A percentile compares a stretch with the other conserved stretches of the same genome.
These are phyloP conservation scores for Coniochaeta hoffmannii DNA, from an alignment of 2,329 filamentous ascomycete species.

Conservation along the genomic window DNA sequence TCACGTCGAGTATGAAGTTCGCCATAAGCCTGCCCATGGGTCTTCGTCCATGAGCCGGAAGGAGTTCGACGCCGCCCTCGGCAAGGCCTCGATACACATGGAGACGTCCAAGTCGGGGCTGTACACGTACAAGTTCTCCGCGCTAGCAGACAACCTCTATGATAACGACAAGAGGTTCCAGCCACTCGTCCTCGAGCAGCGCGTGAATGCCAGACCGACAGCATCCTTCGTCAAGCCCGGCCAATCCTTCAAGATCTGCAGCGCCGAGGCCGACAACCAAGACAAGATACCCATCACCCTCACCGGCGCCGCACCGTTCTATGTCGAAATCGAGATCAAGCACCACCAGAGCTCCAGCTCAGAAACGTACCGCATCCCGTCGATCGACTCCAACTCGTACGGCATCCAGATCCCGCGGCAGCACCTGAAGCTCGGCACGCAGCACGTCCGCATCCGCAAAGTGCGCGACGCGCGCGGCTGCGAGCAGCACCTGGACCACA, in stretches of 20 bases:
- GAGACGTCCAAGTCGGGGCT: conserved; percentile 77
- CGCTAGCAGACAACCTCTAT: conserved; percentile 81
- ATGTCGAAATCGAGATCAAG: conserved; percentile 86
- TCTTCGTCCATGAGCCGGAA: conserved; percentile 59
- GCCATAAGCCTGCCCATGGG: conserved; percentile 61
- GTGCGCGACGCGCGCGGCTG: conserved; percentile 85
- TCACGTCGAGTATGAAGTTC: conserved; percentile 73
- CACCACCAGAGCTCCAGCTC: conserved; percentile 75
- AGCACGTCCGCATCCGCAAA: conserved; percentile 81
- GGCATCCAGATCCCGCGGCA: conserved; percentile 78
- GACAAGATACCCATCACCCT: conserved; percentile 84
- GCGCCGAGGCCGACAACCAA: conserved; percentile 71
- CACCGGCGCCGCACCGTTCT: conserved; percentile 79
- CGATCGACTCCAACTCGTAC: conserved; percentile 68
- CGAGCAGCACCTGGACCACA: conserved; percentile 65
- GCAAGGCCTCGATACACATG: conserved; percentile 72
- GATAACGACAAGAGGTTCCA: conserved; percentile 61
- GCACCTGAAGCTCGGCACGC: conserved; percentile 79
- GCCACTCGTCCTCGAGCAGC: conserved; percentile 68
- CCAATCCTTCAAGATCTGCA: conserved; percentile 93
- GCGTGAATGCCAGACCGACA: conserved; percentile 74
- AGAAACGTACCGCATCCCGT: conserved; percentile 73
- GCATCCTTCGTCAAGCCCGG: conserved; percentile 79
- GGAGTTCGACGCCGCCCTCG: conserved; percentile 68
- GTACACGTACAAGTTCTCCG: conserved; percentile 80